A percentile compares a stretch with the other conserved stretches of the same genome.
These are phyloP conservation scores for Hondaea fermentalgiana DNA, from an alignment of 108 stramenopile genomes.

Conservation along the genomic window DNA sequence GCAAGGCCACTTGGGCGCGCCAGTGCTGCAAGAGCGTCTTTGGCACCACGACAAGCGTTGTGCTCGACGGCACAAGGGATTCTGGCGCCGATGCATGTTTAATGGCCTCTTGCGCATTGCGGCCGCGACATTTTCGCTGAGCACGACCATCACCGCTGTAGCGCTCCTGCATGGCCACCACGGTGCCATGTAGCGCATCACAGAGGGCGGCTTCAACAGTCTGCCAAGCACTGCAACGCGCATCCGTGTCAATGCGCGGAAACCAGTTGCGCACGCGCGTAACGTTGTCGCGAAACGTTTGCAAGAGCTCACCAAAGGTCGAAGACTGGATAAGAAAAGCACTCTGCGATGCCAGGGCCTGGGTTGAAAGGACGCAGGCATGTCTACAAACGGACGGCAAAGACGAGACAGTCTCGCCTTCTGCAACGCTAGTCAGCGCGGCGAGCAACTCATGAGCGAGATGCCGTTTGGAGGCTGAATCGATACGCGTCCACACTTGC, in stretches of 20 bases:
- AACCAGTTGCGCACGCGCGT: background rate
- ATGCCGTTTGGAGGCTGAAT: no score
- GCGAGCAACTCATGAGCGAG: no score
- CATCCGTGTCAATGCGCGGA: background rate
- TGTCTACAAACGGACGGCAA: no score
- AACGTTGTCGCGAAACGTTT: background rate
- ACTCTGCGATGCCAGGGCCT: no score
- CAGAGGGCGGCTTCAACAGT: background rate
- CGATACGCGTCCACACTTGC: background rate
- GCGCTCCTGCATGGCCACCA: background rate
- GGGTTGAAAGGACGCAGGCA: no score
- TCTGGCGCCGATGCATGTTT: constrained; percentile 18
- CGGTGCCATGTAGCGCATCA: background rate
- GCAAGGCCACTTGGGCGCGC: constrained; percentile 35
- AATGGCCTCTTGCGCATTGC: background rate
- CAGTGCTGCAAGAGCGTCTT: constrained; percentile 44
- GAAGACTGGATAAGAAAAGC: no score
- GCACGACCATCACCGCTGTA: background rate
- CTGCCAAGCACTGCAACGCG: background rate
- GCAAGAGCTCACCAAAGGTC: background rate
- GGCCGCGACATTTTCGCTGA: background rate
- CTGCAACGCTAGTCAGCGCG: no score
- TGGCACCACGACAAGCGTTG: constrained; percentile 42
- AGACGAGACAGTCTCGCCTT: no score
- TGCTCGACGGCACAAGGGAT: constrained; percentile 22